Conservation (phyloP, 495 filamentous ascomycete genomes). For the Tuber calosporum region DNA sequence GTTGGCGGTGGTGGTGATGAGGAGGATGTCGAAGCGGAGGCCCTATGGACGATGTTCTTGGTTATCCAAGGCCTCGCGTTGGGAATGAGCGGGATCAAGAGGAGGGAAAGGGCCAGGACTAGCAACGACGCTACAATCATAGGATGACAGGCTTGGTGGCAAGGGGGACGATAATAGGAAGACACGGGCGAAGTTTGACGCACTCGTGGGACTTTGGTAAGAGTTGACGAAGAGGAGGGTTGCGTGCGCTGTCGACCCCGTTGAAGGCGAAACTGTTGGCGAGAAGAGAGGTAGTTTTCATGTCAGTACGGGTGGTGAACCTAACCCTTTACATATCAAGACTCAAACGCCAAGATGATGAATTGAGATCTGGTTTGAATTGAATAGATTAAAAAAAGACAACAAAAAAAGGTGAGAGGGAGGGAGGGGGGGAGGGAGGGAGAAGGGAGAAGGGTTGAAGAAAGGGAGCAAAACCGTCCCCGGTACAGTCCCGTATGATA, state of each 20-base stretch:
- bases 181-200: not conserved
- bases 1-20: not conserved
- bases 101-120: not conserved
- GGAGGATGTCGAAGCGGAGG: not conserved
- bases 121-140: not conserved
- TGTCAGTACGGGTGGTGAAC: not conserved
- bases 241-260: not conserved
- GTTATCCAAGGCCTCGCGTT: constrained; percentile 2
- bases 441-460: not conserved
- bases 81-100: not conserved
- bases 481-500: no score
- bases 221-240: not conserved
- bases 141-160: not conserved
- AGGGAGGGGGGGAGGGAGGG: no score
- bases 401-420: not conserved
- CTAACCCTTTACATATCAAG: not conserved
- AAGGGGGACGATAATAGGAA: not conserved
- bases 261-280: not conserved
- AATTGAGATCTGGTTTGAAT: not conserved
- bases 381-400: not conserved
- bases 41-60: not conserved
- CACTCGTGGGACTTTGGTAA: not conserved
- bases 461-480: not conserved
- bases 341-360: not conserved
- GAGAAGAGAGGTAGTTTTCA: not conserved